Percentiles rank a stretch among this genome's conserved stretches.
Conservation (phyloP, 2,329 filamentous ascomycete genomes). For the Hypoxylon rubiginosum region DNA sequence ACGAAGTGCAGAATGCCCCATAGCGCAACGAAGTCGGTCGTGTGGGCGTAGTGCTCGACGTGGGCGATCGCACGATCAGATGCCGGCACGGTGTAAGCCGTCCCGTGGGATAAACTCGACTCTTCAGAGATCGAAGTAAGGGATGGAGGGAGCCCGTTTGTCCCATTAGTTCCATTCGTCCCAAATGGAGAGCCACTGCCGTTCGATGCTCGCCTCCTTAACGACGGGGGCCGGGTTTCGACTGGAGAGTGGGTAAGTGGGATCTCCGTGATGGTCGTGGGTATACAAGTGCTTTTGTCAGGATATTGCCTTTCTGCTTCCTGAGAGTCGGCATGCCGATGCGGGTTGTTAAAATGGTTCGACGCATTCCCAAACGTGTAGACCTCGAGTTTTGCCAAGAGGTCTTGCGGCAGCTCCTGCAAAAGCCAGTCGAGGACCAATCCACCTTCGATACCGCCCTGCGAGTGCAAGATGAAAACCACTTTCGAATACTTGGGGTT, state of each 20-base stretch:
- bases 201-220: slow-evolving; percentile 34
- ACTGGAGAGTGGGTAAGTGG: slow-evolving; percentile 49
- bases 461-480: slow-evolving; percentile 80
- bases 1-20: slow-evolving; percentile 81
- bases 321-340: slow-evolving; percentile 64
- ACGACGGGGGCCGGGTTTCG: slow-evolving; percentile 40
- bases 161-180: slow-evolving; percentile 23
- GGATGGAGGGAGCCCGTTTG: too few relatives aligned
- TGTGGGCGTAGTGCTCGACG: slow-evolving; percentile 85
- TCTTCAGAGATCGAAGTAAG: slow-evolving; percentile 50
- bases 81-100: slow-evolving; percentile 47
- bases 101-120: slow-evolving; percentile 20
- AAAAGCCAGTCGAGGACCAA: slow-evolving; percentile 83
- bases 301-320: slow-evolving; percentile 55
- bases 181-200: slow-evolving; percentile 24
- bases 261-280: slow-evolving; percentile 55
- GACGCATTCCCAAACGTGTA: slow-evolving; percentile 84
- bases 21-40: slow-evolving; percentile 78
- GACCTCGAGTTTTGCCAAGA: slow-evolving; percentile 78
- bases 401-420: slow-evolving; percentile 75
- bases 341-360: slow-evolving; percentile 86
- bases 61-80: slow-evolving; percentile 71
- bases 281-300: slow-evolving; percentile 47
- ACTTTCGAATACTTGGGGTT: slow-evolving; percentile 75
- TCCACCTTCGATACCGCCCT: slow-evolving; percentile 81